phyloP scores from a whole-genome alignment of 176 grass and related monocot species.

The Oryza meyeriana region DNA sequence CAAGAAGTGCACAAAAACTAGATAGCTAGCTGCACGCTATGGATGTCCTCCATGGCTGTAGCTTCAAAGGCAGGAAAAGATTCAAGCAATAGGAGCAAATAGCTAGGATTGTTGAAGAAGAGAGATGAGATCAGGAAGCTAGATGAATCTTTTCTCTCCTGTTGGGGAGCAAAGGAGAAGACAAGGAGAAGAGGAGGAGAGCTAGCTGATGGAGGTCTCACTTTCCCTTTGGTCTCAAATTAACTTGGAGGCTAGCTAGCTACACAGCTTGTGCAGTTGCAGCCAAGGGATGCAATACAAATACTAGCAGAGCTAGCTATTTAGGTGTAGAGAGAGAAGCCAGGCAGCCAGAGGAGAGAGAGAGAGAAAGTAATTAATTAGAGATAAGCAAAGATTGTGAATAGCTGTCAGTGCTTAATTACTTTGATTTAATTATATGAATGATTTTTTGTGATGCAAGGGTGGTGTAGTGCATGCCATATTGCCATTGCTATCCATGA shows the following conservation, averaged over 20 bases:
- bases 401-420: constrained; percentile 15
- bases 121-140: neutral
- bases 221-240: constrained; percentile 42
- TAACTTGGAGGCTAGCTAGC: neutral
- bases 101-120: neutral
- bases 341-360: constrained; percentile 17
- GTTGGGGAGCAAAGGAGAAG: constrained; percentile 3
- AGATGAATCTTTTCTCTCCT: constrained; percentile 17
- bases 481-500: neutral
- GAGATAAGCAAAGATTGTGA: neutral
- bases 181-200: constrained; percentile 11
- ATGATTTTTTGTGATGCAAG: neutral
- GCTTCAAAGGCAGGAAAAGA: neutral
- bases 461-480: neutral
- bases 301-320: constrained; percentile 19
- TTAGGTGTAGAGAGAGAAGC: neutral
- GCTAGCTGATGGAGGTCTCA: constrained; percentile 26
- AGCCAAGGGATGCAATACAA: constrained; percentile 30
- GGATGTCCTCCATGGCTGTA: neutral
- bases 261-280: neutral
- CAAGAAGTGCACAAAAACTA: neutral
- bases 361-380: constrained; percentile 6
- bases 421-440: neutral
- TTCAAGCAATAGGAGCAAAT: neutral
- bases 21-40: neutral